Base-by-base conservation (phyloP, 768 basidiomycete genomes). In the Kwoniella dejecticola region DNA sequence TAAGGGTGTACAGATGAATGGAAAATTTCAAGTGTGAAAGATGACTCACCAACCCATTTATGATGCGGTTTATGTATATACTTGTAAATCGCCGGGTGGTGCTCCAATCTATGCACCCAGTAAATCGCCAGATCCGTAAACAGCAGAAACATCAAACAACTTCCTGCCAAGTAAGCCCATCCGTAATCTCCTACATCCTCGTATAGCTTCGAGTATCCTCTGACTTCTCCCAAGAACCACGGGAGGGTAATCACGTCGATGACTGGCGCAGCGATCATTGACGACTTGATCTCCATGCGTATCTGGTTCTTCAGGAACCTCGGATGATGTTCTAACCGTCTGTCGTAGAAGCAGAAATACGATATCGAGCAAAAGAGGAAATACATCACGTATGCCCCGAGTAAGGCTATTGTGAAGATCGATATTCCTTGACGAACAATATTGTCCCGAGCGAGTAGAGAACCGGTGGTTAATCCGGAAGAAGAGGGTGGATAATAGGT, bases 1-100 rank as follows among this genome's bases (percentile, higher is more conserved):
- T 19, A 17, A 19, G 33, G 26, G 33, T 30, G 21, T 12, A 21
- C 5, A 17, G 26, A 17, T 4, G 19, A 23, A 38, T 49, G 7
- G 21, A 31, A 36, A 23, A 19, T 4, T n/a, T n/a, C 1, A 44
- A 24, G n/a, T n/a, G n/a, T n/a, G n/a, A n/a, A n/a, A n/a, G n/a
- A 17, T 17, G 30, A 86, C 92, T 57, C 78, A 95, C 93, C 86
- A 66, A 98, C 82, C 96, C 96, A 99, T 80, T 90, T 94, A 84
- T 99, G 96, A 78, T 99, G 96, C 1, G 95, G 93, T 79, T 99
- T 99, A 80, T 99, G 96, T 46, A 99, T 71, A 58, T 83, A 81
- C 77, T 95, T 98, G 83, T 99, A 99, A 60, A 96, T 68, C 38
- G 83, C 56, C 1, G 95, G 95, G 60, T 88, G 81, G 76, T 99